Evolutionary conservation across 495 filamentous ascomycete species (phyloP).

Genomic region (Pseudoneurospora amorphoporcata): DNA sequence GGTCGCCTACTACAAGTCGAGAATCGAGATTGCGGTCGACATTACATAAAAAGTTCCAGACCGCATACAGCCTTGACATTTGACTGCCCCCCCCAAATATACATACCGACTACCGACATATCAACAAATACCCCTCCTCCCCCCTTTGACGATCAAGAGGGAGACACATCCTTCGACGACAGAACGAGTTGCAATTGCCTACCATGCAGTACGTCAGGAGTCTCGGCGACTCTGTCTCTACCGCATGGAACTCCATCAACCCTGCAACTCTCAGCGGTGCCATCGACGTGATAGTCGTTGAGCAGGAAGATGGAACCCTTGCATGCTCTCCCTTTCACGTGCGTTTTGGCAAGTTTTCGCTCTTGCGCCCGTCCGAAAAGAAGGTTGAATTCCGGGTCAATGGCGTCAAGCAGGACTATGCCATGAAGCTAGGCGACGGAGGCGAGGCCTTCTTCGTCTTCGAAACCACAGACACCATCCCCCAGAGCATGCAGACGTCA

Average conservation of each 20-base stretch:
- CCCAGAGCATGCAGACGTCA: slow-evolving; percentile 83
- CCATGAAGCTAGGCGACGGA: slow-evolving; percentile 97
- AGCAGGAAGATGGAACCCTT: slow-evolving; percentile 81
- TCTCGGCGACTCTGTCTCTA: slow-evolving; percentile 89
- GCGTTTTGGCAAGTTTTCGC: slow-evolving; percentile 95
- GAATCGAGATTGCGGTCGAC: neutral
- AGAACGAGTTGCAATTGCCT: neutral
- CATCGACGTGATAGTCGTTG: slow-evolving; percentile 98
- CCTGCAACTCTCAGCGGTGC: slow-evolving; percentile 93
- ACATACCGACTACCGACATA: neutral
- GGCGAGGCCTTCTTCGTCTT: slow-evolving; percentile 99
- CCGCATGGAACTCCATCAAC: slow-evolving; percentile 99
- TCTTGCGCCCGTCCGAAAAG: slow-evolving; percentile 93
- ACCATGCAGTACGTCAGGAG: slow-evolving; percentile 97
- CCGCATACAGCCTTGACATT: neutral
- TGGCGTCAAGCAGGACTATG: slow-evolving; percentile 77
- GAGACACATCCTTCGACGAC: neutral
- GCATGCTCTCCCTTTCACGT: slow-evolving; percentile 97
- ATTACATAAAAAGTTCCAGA: neutral
- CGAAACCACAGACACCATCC: slow-evolving; percentile 81
- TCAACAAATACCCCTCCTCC: neutral
- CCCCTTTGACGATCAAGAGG: neutral
- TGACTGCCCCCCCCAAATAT: neutral
- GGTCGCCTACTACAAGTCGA: neutral
- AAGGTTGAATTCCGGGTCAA: slow-evolving; percentile 99